phyloP scores from a whole-genome alignment of 2,329 filamentous ascomycete genomes.

The Coniella lustricola region DNA sequence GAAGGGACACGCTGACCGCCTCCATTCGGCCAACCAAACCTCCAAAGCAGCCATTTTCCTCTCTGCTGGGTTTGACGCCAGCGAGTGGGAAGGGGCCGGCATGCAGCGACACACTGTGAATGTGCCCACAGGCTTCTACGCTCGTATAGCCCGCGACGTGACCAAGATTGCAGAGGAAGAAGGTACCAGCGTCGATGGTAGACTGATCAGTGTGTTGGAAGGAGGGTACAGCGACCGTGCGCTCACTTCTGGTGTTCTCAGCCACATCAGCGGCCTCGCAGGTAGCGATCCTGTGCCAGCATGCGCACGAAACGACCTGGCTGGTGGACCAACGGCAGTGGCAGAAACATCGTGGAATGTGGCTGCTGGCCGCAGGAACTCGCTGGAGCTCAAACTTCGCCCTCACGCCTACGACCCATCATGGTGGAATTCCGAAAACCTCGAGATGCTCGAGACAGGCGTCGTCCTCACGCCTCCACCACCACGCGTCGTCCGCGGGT shows the following conservation, averaged over 20 bases:
- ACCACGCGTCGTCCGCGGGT: conserved; percentile 46
- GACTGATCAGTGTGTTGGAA: conserved; percentile 88
- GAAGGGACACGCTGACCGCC: conserved; percentile 60
- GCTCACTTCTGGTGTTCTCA: conserved; percentile 78
- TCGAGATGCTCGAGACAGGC: conserved; percentile 63
- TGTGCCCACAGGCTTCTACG: conserved; percentile 95
- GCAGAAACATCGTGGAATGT: conserved; percentile 14
- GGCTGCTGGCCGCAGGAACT: conserved; percentile 22
- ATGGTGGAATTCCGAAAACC: conserved; percentile 63
- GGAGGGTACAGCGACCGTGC: conserved; percentile 94
- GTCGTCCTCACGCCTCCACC: conserved; percentile 43
- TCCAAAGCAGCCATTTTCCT: conserved; percentile 88
- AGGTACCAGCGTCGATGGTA: conserved; percentile 68
- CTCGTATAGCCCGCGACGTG: conserved; percentile 79
- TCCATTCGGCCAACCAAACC: conserved; percentile 50
- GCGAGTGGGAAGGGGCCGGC: conserved; percentile 82
- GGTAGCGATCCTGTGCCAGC: conserved; percentile 40
- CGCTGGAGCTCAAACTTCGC: conserved; percentile 27
- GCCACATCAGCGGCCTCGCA: conserved; percentile 79
- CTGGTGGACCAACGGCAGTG: conserved; percentile 47
- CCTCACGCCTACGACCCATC: conserved; percentile 52
- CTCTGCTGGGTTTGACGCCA: conserved; percentile 94
- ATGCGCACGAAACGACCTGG: conserved; percentile 41
- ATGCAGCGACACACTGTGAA: conserved; percentile 97
- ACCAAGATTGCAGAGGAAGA: conserved; percentile 76